phyloP scores from a whole-genome alignment of 2,329 filamentous ascomycete species.

The Amesomyces nigricolor region DNA sequence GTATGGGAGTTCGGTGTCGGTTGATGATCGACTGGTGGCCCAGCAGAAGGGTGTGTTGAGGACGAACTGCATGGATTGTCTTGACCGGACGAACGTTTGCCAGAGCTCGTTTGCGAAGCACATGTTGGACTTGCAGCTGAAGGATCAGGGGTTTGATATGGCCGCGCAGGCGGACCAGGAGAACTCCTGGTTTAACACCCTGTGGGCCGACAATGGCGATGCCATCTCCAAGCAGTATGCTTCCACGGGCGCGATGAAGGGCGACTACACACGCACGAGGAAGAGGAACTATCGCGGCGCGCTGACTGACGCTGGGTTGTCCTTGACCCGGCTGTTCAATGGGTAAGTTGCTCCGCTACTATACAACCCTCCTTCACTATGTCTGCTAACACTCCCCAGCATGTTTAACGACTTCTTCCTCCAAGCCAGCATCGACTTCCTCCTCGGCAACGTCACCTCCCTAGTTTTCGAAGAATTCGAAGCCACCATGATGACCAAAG shows the following conservation, averaged over 20 bases:
- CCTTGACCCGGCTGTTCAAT: constrained; percentile 68
- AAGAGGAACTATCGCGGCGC: constrained; percentile 90
- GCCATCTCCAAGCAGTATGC: constrained; percentile 94
- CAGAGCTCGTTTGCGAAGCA: constrained; percentile 85
- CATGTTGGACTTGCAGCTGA: constrained; percentile 74
- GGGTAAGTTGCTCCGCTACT: constrained; percentile 42
- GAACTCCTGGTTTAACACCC: constrained; percentile 88
- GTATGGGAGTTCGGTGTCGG: constrained; percentile 64
- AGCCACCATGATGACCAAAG: constrained; percentile 83
- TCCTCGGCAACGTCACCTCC: constrained; percentile 80
- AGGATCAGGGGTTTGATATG: constrained; percentile 68
- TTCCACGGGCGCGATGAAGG: constrained; percentile 91
- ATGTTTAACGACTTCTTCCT: constrained; percentile 98
- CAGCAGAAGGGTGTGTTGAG: constrained; percentile 73
- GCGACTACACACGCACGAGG: constrained; percentile 87
- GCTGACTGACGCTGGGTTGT: constrained; percentile 84
- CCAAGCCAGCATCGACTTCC: constrained; percentile 89
- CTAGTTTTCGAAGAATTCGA: constrained; percentile 92
- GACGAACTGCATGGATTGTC: constrained; percentile 97
- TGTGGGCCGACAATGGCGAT: constrained; percentile 98
- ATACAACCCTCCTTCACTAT: no score
- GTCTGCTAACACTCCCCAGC: constrained; percentile 45
- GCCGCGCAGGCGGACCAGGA: constrained; percentile 69
- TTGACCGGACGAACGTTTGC: constrained; percentile 93
- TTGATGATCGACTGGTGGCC: constrained; percentile 37